These are phyloP conservation scores for Arthrobotrys conoides DNA, from an alignment of 2,329 filamentous ascomycete species.

Conservation along the genomic window DNA sequence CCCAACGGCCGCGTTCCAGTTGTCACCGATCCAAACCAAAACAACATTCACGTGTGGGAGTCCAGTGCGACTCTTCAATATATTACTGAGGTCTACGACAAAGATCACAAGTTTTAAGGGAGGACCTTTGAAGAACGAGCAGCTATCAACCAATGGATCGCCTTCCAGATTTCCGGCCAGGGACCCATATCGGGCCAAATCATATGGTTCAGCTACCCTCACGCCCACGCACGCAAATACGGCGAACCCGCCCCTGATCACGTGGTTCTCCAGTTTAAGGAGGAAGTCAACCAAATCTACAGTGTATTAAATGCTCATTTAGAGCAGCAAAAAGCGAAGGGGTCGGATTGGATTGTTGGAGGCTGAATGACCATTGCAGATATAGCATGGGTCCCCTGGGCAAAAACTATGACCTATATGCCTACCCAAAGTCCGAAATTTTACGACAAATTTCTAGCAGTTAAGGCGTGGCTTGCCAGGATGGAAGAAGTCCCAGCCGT, in stretches of 20 bases:
- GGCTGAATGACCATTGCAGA: conserved; percentile 55
- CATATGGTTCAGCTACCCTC: conserved; percentile 51
- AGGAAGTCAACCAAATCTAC: conserved; percentile 62
- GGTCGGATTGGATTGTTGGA: conserved; percentile 38
- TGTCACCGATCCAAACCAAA: conserved; percentile 69
- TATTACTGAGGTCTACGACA: conserved; percentile 69
- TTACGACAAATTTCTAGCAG: conserved; percentile 29
- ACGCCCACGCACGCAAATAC: conserved; percentile 38
- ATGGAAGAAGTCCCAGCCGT: conserved; percentile 35
- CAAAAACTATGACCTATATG: neutral
- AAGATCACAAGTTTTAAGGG: conserved; percentile 64
- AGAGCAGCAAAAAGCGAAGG: conserved; percentile 62
- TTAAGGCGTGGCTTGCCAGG: conserved; percentile 41
- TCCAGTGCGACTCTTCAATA: conserved; percentile 71
- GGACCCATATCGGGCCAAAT: conserved; percentile 70
- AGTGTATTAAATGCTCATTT: conserved; percentile 64
- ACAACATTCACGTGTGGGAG: conserved; percentile 70
- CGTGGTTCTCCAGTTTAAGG: conserved; percentile 61
- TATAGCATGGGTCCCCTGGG: conserved; percentile 41
- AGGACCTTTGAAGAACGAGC: conserved; percentile 65
- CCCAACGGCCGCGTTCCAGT: conserved; percentile 66
- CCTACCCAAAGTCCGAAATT: conserved; percentile 7
- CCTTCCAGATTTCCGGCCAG: conserved; percentile 69
- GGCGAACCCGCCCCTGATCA: conserved; percentile 42
- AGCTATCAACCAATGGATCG: conserved; percentile 66